Conservation (phyloP, 2,329 filamentous ascomycete genomes). For the Fusarium gaditjirri region DNA sequence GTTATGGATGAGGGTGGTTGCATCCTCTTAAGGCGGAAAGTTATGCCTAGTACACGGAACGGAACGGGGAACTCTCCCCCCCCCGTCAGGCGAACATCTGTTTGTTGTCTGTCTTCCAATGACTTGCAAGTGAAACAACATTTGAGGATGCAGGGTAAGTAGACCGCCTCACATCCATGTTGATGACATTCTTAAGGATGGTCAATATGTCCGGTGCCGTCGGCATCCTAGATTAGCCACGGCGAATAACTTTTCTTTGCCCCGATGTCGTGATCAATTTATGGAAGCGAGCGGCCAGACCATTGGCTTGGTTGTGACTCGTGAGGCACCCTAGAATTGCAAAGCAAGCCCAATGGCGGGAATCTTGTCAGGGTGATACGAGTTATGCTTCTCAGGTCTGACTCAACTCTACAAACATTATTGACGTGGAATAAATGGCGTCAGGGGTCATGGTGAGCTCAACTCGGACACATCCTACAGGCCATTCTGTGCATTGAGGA, state of each 20-base stretch:
- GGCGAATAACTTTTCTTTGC: background rate
- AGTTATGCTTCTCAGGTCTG: background rate
- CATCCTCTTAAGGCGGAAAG: constrained; percentile 17
- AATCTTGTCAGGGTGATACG: background rate
- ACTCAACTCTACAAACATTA: background rate
- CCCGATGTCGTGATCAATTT: background rate
- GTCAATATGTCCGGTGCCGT: constrained; percentile 6
- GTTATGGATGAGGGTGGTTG: constrained; percentile 6
- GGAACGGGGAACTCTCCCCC: constrained; percentile 7
- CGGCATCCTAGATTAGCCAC: constrained; percentile 5
- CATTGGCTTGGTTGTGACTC: background rate
- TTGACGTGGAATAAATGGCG: background rate
- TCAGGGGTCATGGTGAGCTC: background rate
- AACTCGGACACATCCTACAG: background rate
- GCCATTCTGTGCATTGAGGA: background rate
- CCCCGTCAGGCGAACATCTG: constrained; percentile 11
- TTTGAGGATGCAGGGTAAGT: constrained; percentile 15
- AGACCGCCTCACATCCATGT: background rate
- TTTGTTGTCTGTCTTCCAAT: constrained; percentile 10
- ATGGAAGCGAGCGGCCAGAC: background rate
- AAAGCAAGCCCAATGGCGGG: background rate
- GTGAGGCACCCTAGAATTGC: background rate
- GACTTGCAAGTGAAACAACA: background rate
- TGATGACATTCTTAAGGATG: background rate
- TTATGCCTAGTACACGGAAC: constrained; percentile 23